Evolutionary conservation across 805 yeast species (phyloP), one percentile per base, ranked within the genome.

Genomic region (Ogataea ganodermae): DNA sequence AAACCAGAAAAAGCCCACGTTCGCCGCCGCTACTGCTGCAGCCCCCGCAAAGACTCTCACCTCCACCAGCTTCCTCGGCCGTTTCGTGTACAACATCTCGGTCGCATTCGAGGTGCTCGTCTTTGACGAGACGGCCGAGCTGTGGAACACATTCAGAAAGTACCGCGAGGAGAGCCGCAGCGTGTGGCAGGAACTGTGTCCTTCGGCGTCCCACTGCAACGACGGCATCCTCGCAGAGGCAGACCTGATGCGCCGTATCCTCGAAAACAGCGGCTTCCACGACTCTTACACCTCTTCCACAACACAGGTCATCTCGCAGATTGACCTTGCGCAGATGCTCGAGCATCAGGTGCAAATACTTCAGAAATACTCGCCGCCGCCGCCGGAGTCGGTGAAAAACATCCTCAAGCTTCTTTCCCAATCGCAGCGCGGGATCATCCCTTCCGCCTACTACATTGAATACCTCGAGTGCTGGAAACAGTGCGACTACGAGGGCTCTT

Each of bases 401-500:
- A 69, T 79, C 1, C 66, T 83, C 57, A 55, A 51, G 9, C 49
- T 71, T 7, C 74, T 81, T 77, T 71, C 82, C 1, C 72, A 74
- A 14, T 67, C 76, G 0, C 79, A 77, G 23, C 64, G 68, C 4
- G 70, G 70, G 37, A 54, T 60, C 2, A 65, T 78, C 4, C 76
- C 81, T 0, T 67, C 78, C 0, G 62, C 76, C 20, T 76, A 81
- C 56, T 84, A 83, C 55, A 71, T 86, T 38, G 74, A 72, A 39
- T 86, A 83, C 55, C 69, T 86, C 21, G 84, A 84, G 54, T 74
- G 75, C 49, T 73, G 83, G 57, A 73, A 74, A 45, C 72, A 65
- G 10, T 78, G 81, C 4, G 86, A 87, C 57, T 86, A 84, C 57
- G 85, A 77, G 53, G 79, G 76, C 1, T 77, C 83, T 0, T 74